A percentile compares a stretch with the other conserved stretches of the same genome.
phyloP scores from a whole-genome alignment of 495 filamentous ascomycete species.

The Penicillium crystallinum region DNA sequence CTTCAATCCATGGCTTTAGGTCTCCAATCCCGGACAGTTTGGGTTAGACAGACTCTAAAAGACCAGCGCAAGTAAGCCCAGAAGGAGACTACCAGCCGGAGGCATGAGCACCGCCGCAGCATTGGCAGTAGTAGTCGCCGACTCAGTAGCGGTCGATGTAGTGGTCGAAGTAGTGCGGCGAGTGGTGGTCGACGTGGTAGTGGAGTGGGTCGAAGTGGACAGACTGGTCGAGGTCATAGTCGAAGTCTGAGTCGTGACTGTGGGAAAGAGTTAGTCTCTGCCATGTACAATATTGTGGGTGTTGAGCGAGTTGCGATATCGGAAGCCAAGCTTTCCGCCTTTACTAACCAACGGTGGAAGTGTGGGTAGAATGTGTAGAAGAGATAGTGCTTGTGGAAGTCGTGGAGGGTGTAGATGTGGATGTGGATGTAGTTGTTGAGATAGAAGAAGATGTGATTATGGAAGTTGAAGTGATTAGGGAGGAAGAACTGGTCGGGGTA shows the following conservation, averaged over 20 bases:
- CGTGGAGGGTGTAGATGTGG: constrained; percentile 1
- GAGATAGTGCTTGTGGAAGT: constrained; percentile 12
- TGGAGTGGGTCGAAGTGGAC: constrained; percentile 2
- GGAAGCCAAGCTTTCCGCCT: constrained; percentile 1
- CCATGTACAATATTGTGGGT: not conserved
- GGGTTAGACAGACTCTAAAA: constrained; percentile 9
- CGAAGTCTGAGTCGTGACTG: not conserved
- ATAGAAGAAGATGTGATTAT: constrained; percentile 4
- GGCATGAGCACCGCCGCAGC: constrained; percentile 22
- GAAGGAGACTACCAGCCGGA: constrained; percentile 26
- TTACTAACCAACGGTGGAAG: constrained; percentile 7
- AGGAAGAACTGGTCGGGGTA: not conserved
- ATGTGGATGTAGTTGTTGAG: constrained; percentile 1
- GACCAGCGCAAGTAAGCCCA: constrained; percentile 20
- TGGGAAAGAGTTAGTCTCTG: not conserved
- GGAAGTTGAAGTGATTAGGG: not conserved
- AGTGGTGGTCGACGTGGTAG: constrained; percentile 12
- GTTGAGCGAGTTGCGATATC: not conserved
- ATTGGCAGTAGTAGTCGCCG: constrained; percentile 15
- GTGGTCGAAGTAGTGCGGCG: constrained; percentile 10
- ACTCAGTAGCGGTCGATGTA: constrained; percentile 13
- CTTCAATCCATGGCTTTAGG: not conserved
- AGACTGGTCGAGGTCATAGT: not conserved
- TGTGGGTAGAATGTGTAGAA: constrained; percentile 4
- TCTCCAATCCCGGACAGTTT: not conserved